Percentiles rank a stretch among this genome's conserved stretches.
phyloP scores from a whole-genome alignment of 176 grass and related monocot species.

The Bonia amplexicaulis region DNA sequence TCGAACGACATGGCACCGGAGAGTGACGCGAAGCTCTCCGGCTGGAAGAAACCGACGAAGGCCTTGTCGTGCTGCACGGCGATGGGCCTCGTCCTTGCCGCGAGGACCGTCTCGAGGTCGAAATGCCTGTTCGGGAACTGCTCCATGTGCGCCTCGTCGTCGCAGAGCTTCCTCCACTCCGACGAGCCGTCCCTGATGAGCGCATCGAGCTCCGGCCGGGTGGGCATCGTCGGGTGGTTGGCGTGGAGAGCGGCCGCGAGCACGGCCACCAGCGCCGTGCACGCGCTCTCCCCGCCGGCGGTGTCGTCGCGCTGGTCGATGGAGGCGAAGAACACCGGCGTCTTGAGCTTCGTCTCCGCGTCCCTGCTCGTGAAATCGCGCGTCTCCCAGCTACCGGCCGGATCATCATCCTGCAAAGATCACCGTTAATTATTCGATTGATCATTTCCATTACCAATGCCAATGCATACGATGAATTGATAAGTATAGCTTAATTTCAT shows the following conservation, averaged over 20 bases:
- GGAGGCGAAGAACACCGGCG: slow-evolving; percentile 81
- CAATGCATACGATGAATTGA: background rate
- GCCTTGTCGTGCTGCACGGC: slow-evolving; percentile 61
- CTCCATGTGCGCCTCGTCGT: slow-evolving; percentile 41
- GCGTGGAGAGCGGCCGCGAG: slow-evolving; percentile 66
- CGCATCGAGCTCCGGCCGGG: slow-evolving; percentile 51
- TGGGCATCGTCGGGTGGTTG: slow-evolving; percentile 50
- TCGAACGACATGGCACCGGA: slow-evolving; percentile 83
- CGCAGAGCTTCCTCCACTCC: slow-evolving; percentile 80
- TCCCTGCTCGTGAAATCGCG: slow-evolving; percentile 79
- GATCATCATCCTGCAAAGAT: slow-evolving; percentile 34
- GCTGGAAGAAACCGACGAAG: slow-evolving; percentile 95
- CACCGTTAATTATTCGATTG: background rate
- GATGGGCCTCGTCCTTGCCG: slow-evolving; percentile 52
- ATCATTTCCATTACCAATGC: background rate
- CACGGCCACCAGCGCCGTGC: slow-evolving; percentile 82
- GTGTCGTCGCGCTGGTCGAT: slow-evolving; percentile 91
- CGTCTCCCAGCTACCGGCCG: slow-evolving; percentile 48
- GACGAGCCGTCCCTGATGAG: slow-evolving; percentile 86
- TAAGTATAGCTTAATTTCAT: background rate
- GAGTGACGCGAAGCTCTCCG: slow-evolving; percentile 78
- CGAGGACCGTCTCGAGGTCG: slow-evolving; percentile 82
- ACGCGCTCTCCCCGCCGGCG: slow-evolving; percentile 94
- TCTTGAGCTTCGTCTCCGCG: slow-evolving; percentile 63
- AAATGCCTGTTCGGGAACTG: slow-evolving; percentile 91